Conservation (phyloP, 495 filamentous ascomycete species). For the Aspergillus olivimuriae region DNA sequence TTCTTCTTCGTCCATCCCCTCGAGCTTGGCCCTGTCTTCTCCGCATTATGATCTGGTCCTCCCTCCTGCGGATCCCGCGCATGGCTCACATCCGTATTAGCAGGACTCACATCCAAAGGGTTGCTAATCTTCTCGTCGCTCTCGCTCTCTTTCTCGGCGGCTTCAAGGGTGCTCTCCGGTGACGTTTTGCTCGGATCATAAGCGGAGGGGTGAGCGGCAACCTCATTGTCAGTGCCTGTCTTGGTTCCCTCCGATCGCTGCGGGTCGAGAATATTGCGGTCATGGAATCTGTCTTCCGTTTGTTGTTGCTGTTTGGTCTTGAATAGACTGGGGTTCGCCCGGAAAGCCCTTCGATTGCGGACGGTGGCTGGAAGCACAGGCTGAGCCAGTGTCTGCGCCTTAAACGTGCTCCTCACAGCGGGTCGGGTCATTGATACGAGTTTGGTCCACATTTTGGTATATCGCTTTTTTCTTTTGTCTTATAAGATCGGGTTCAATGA, state of each 20-base stretch:
- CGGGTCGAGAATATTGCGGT: conserved; percentile 50
- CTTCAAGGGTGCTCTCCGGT: conserved; percentile 48
- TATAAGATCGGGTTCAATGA: no score
- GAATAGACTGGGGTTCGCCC: background rate
- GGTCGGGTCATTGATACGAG: background rate
- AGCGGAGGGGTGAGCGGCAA: conserved; percentile 42
- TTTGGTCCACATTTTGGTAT: background rate
- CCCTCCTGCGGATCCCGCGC: conserved; percentile 40
- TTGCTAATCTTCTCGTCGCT: conserved; percentile 27
- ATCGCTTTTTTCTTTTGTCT: background rate
- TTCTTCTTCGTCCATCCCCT: conserved; percentile 43
- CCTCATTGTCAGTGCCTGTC: conserved; percentile 50
- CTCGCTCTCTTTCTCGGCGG: conserved; percentile 26
- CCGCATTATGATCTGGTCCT: conserved; percentile 37
- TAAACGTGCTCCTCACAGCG: background rate
- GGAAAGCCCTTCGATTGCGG: conserved; percentile 4
- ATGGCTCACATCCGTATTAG: conserved; percentile 53
- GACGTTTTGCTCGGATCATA: conserved; percentile 54
- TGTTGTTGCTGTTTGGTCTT: conserved; percentile 14
- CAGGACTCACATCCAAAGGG: conserved; percentile 53
- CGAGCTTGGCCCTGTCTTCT: conserved; percentile 36
- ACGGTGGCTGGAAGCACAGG: background rate
- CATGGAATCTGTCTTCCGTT: conserved; percentile 35
- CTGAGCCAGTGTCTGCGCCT: background rate
- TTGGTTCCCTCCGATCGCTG: conserved; percentile 52